phyloP scores from a whole-genome alignment of 306 rosid species.

The Ceratonia siliqua region DNA sequence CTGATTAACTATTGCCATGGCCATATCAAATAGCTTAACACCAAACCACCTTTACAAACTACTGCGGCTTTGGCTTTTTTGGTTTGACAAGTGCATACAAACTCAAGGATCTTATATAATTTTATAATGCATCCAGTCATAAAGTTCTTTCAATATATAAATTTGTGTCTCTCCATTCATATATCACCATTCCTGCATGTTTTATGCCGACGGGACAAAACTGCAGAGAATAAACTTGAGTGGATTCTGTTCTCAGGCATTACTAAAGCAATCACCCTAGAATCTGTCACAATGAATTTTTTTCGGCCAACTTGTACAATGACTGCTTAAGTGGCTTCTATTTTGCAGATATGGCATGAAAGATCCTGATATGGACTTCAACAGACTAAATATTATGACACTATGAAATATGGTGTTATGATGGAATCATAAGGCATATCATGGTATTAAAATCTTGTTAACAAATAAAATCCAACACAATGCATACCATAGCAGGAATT shows the following conservation, averaged over 20 bases:
- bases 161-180: not conserved
- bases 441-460: not conserved
- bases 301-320: too few species aligned
- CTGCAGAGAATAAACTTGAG: not conserved
- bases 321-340: not conserved
- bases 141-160: not conserved
- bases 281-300: not conserved
- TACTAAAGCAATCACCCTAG: not conserved
- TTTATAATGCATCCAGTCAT: not conserved
- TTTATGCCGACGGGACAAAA: not conserved
- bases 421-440: not conserved
- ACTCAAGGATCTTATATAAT: not conserved
- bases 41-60: constrained; percentile 7
- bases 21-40: not conserved
- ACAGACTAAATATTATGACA: not conserved
- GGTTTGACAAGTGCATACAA: not conserved
- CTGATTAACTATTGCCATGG: not conserved
- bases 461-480: not conserved
- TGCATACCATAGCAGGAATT: not conserved
- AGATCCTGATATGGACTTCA: not conserved
- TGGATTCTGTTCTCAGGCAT: not conserved
- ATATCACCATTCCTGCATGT: not conserved
- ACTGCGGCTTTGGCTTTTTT: not conserved
- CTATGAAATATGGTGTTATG: not conserved
- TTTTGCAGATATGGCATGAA: not conserved